Evolutionary conservation across 352 stramenopile species (phyloP), one percentile per base, ranked within the genome.

Genomic region (Achlya hypogyna): DNA sequence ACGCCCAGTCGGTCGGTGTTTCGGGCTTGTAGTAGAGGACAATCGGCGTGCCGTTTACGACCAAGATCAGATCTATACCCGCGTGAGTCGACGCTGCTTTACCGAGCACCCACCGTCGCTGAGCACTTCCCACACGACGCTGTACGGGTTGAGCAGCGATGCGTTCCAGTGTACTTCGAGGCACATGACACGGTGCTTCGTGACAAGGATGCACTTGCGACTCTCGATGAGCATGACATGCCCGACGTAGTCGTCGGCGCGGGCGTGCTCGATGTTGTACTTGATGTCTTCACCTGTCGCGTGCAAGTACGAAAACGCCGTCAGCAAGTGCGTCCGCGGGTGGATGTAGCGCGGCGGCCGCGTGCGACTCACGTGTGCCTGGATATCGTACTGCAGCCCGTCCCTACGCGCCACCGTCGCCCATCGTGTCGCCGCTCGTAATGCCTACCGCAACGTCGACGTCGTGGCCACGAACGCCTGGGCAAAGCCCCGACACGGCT

Each of bases 251-350:
- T 84, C 84, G 62, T 95, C 86, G 20, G 62, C 68, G 40, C 84
- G 83, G 51, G 91, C 91, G n/a, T 82, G 77, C 12, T 82, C 84
- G 49, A 95, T 76, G 53, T 89, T 91, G 47, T 82, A 75, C 35
- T 93, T 83, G 53, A 95, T 85, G 60, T 95, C 86, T 72, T 95
- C 86, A 1, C 86, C 86, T n/a, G 91, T 77, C 1, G 86, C 89
- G 59, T 95, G 83, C 27, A 95, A 79, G 58, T 93, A 95, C 38
- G 86, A 95, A 56, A 92, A 95, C 1, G 88, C 77, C 51, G 91
- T 95, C 5, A 95, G 74, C 10, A 77, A 63, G 45, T 87, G 79
- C 18, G 84, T 93, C n/a, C 84, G 82, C 23, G 88, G 43, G 62
- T 93, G 80, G 59, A 95, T 93, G 67, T 91, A 79, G 3, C 86